phyloP scores from a whole-genome alignment of 306 rosid species.

The Trifolium fragiferum region DNA sequence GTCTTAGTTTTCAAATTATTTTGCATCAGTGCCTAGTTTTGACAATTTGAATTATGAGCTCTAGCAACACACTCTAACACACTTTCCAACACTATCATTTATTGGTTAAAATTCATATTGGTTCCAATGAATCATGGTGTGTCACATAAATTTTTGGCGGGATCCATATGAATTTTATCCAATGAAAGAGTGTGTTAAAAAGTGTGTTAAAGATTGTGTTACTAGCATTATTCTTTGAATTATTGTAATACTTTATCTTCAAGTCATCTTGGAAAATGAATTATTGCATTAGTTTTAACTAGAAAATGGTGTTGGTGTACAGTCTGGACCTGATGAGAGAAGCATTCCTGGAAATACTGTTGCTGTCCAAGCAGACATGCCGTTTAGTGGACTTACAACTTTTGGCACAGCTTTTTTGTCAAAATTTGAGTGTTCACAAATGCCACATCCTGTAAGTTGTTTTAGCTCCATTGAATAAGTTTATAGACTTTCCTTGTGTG shows the following conservation, averaged over 20 bases:
- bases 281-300: constrained; percentile 38
- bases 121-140: too few species aligned
- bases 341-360: constrained; percentile 92
- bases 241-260: constrained; percentile 4
- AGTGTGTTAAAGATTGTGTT: too few species aligned
- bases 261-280: constrained; percentile 31
- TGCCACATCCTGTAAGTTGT: constrained; percentile 86
- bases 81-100: too few species aligned
- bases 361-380: constrained; percentile 97
- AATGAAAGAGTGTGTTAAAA: too few species aligned
- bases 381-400: constrained; percentile 85
- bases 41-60: background rate
- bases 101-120: too few species aligned
- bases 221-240: constrained; percentile 5
- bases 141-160: too few species aligned
- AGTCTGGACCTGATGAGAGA: constrained; percentile 96
- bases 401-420: constrained; percentile 92
- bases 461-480: constrained; percentile 25
- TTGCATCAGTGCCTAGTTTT: constrained; percentile 13
- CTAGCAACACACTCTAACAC: too few species aligned
- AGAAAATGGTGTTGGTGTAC: constrained; percentile 37
- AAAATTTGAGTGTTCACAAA: constrained; percentile 89
- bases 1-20: constrained; percentile 21
- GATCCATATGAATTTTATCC: too few species aligned
- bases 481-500: constrained; percentile 13